Evolutionary conservation across 202 grass and related monocot genomes (phyloP).

Genomic region (Elaeis oleifera): DNA sequence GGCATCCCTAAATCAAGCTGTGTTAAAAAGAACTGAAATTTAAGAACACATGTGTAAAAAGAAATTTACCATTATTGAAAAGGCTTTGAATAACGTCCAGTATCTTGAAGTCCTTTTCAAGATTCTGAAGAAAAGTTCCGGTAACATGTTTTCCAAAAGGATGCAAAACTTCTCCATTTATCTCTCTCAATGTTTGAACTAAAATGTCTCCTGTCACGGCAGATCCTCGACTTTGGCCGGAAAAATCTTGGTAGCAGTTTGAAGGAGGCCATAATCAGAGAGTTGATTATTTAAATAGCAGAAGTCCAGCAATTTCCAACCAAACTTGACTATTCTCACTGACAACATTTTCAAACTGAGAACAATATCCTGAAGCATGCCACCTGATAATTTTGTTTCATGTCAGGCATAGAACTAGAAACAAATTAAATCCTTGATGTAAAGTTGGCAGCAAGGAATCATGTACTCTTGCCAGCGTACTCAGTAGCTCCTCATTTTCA

Average conservation of each 20-base stretch:
- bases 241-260: constrained; percentile 61
- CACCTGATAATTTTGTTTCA: constrained; percentile 23
- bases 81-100: constrained; percentile 51
- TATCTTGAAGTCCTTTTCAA: constrained; percentile 71
- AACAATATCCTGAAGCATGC: constrained; percentile 35
- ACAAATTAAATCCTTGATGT: constrained; percentile 54
- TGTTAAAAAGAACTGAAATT: no score
- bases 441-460: constrained; percentile 76
- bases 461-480: constrained; percentile 57
- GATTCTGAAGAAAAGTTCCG: constrained; percentile 66
- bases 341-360: constrained; percentile 80
- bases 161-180: constrained; percentile 47
- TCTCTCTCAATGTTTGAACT: constrained; percentile 77
- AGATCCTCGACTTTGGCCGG: constrained; percentile 79
- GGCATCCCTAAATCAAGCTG: no score
- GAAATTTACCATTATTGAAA: constrained; percentile 48
- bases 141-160: constrained; percentile 45
- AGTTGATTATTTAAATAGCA: constrained; percentile 76
- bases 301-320: constrained; percentile 81
- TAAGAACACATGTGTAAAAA: no score
- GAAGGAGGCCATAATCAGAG: constrained; percentile 34
- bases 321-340: constrained; percentile 59
- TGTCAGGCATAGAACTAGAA: constrained; percentile 26
- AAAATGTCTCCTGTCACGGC: constrained; percentile 84
- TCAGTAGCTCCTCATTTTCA: constrained; percentile 68